Evolutionary conservation across 2,329 filamentous ascomycete species (phyloP).

Genomic region (Capronia coronata): DNA sequence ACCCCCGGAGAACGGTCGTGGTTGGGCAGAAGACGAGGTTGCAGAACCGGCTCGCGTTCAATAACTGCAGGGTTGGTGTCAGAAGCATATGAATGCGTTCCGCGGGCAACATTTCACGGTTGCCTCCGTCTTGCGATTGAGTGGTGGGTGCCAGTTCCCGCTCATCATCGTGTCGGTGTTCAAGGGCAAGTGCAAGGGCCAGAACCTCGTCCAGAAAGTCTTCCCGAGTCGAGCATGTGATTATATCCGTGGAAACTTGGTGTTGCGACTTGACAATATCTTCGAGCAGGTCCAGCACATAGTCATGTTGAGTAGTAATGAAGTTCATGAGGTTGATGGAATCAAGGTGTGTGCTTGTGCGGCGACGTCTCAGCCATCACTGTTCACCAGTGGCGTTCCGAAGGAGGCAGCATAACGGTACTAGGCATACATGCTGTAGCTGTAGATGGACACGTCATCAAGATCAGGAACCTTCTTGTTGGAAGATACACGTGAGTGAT

Average conservation of each 20-base stretch:
- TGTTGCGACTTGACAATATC: conserved; percentile 53
- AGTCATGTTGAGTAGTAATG: conserved; percentile 38
- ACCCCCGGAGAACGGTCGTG: conserved; percentile 69
- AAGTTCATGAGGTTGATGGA: conserved; percentile 2
- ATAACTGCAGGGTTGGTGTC: conserved; percentile 59
- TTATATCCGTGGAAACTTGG: conserved; percentile 54
- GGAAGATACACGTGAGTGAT: no score
- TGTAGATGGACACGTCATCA: no score
- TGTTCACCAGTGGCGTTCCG: not conserved
- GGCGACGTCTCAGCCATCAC: not conserved
- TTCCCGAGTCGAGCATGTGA: conserved; percentile 62
- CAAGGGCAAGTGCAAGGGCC: conserved; percentile 30
- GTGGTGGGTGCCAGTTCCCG: conserved; percentile 5
- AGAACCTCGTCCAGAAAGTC: conserved; percentile 59
- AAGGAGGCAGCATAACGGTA: no score
- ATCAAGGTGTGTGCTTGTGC: not conserved
- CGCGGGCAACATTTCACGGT: not conserved
- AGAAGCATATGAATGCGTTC: conserved; percentile 43
- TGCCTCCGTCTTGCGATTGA: conserved; percentile 6
- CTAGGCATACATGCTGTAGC: no score
- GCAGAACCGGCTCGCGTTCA: conserved; percentile 63
- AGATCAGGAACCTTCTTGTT: no score
- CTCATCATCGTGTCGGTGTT: conserved; percentile 20
- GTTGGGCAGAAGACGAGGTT: conserved; percentile 67
- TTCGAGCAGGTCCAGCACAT: conserved; percentile 51